A percentile compares a stretch with the other conserved stretches of the same genome.
Conservation (phyloP, 1,284 basidiomycete species). For the Microbotryum intermedium region DNA sequence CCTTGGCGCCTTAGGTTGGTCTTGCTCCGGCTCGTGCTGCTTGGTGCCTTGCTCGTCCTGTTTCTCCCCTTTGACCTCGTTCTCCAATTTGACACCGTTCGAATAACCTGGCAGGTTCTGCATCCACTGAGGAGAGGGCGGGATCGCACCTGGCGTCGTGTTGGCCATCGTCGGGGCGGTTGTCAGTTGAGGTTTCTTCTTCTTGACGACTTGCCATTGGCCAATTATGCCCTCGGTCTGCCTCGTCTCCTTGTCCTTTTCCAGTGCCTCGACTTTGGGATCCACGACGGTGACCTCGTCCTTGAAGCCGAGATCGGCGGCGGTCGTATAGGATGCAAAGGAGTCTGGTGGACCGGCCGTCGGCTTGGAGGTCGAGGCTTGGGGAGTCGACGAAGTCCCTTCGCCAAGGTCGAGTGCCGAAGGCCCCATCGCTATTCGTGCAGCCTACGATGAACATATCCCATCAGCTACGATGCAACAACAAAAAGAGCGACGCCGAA, state of each 20-base stretch:
- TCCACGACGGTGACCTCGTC: slow-evolving; percentile 55
- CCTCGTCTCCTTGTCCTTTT: slow-evolving; percentile 50
- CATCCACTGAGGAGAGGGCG: not conserved
- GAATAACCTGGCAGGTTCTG: not conserved
- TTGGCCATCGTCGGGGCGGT: not conserved
- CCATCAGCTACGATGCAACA: not conserved
- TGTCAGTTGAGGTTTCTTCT: slow-evolving; percentile 33
- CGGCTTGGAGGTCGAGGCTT: slow-evolving; percentile 38
- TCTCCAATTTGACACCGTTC: not conserved
- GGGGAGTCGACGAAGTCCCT: slow-evolving; percentile 36
- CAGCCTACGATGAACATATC: slow-evolving; percentile 36
- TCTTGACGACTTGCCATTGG: slow-evolving; percentile 64
- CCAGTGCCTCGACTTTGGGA: slow-evolving; percentile 44
- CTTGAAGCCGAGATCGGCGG: slow-evolving; percentile 65
- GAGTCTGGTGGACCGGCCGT: slow-evolving; percentile 55
- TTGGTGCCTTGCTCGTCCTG: slow-evolving; percentile 1
- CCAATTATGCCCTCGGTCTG: slow-evolving; percentile 65
- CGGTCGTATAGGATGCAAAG: slow-evolving; percentile 76
- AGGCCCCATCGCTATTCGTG: slow-evolving; percentile 32
- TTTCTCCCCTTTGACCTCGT: not conserved
- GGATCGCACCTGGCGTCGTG: not conserved
- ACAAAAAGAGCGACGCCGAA: too few relatives aligned
- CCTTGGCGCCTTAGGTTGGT: not conserved
- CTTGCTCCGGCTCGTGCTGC: slow-evolving; percentile 2
- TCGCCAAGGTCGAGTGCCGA: slow-evolving; percentile 22